phyloP scores from a whole-genome alignment of 495 filamentous ascomycete genomes.

The Sphaerosporella brunnea region DNA sequence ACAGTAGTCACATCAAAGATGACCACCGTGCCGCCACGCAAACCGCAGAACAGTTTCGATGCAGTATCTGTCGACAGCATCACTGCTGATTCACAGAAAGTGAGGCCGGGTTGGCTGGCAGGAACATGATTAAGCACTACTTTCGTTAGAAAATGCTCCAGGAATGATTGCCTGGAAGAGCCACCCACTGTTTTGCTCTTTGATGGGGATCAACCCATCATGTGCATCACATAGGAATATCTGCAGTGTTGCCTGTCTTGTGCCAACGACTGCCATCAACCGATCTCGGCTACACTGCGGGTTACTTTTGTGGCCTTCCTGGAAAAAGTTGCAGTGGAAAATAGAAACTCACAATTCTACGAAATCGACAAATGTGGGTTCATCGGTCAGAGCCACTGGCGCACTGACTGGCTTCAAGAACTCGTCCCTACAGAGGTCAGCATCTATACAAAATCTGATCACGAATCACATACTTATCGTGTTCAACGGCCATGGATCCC shows the following conservation, averaged over 20 bases:
- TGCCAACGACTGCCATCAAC: constrained; percentile 20
- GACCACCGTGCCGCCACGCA: constrained; percentile 22
- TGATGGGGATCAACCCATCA: constrained; percentile 15
- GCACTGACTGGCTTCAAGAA: constrained; percentile 18
- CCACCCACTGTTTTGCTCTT: constrained; percentile 19
- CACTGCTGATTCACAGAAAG: constrained; percentile 22
- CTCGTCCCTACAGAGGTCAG: constrained; percentile 11
- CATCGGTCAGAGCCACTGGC: constrained; percentile 15
- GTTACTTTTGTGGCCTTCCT: no score
- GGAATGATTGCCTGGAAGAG: neutral
- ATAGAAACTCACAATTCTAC: constrained; percentile 20
- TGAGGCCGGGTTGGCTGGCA: constrained; percentile 16
- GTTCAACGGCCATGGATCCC: constrained; percentile 13
- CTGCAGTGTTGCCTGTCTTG: constrained; percentile 20
- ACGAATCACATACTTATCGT: constrained; percentile 11
- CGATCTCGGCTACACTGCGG: constrained; percentile 13
- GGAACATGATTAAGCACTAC: constrained; percentile 13
- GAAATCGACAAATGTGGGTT: constrained; percentile 22
- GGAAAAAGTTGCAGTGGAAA: no score
- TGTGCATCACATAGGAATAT: constrained; percentile 19
- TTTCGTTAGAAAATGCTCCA: constrained; percentile 4
- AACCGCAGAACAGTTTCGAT: constrained; percentile 19
- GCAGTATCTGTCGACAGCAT: constrained; percentile 10
- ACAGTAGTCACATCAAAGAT: constrained; percentile 12
- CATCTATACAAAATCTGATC: neutral